phyloP scores from a whole-genome alignment of 2,329 filamentous ascomycete species.

The Domatiomyces globalis region DNA sequence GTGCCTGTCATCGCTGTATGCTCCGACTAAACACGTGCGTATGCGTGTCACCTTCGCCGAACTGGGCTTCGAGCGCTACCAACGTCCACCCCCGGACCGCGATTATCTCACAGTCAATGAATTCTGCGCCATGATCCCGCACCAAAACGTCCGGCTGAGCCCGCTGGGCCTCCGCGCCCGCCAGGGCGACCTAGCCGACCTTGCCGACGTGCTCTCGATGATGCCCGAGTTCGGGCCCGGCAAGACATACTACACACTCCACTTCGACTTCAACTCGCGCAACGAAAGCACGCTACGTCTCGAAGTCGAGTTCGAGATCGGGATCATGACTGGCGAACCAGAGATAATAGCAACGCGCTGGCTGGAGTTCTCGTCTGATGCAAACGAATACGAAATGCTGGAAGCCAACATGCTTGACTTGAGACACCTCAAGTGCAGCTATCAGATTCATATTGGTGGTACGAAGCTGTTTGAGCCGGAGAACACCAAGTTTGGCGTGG shows the following conservation, averaged over 20 bases:
- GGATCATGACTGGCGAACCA: conserved; percentile 5
- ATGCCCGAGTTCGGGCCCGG: conserved; percentile 16
- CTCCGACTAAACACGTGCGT: conserved; percentile 24
- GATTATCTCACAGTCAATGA: conserved; percentile 24
- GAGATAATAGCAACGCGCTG: conserved; percentile 12
- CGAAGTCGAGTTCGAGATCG: conserved; percentile 20
- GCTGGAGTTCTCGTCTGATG: conserved; percentile 5
- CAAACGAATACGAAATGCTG: conserved; percentile 23
- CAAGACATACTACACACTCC: conserved; percentile 26
- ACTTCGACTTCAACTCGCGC: conserved; percentile 27
- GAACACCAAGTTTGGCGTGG: conserved; percentile 1
- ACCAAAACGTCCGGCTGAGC: conserved; percentile 23
- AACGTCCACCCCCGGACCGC: conserved; percentile 18
- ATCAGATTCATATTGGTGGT: conserved; percentile 13
- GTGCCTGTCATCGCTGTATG: conserved; percentile 22
- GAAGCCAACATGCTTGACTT: conserved; percentile 29
- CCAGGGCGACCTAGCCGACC: conserved; percentile 14
- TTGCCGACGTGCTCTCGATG: conserved; percentile 21
- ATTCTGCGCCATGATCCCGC: conserved; percentile 28
- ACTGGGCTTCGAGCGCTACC: conserved; percentile 27
- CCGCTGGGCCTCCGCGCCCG: conserved; percentile 4
- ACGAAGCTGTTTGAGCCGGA: conserved; percentile 7
- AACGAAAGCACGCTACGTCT: conserved; percentile 23
- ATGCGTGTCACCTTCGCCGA: conserved; percentile 32
- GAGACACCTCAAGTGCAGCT: conserved; percentile 9